Percentiles rank a stretch among this genome's conserved stretches.
phyloP scores from a whole-genome alignment of 805 yeast genomes.

The Ogataea allantospora region DNA sequence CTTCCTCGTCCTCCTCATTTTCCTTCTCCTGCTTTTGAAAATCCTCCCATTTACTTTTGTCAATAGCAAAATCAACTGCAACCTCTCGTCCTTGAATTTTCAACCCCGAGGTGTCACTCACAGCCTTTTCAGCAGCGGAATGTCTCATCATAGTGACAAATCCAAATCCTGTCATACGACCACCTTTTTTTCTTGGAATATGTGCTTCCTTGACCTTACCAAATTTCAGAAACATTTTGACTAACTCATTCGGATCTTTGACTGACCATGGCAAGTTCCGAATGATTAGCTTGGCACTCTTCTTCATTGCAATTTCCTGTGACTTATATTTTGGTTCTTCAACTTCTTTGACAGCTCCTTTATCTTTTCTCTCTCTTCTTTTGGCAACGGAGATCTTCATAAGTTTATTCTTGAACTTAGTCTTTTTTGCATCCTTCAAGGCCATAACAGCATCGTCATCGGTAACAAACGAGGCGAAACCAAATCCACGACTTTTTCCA shows the following conservation, averaged over 20 bases:
- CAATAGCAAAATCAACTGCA: constrained; percentile 91
- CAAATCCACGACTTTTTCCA: constrained; percentile 86
- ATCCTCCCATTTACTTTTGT: constrained; percentile 79
- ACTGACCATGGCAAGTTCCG: constrained; percentile 97
- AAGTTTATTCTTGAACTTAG: constrained; percentile 61
- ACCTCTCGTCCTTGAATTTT: constrained; percentile 88
- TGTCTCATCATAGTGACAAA: constrained; percentile 86
- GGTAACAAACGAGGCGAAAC: constrained; percentile 84
- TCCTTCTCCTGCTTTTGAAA: constrained; percentile 46
- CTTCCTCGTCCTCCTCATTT: constrained; percentile 39
- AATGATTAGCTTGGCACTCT: constrained; percentile 82
- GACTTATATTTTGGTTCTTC: constrained; percentile 28
- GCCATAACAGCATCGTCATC: constrained; percentile 86
- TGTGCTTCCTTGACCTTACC: constrained; percentile 88
- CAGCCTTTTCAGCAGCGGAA: constrained; percentile 74
- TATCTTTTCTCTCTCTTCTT: constrained; percentile 74
- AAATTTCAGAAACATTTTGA: constrained; percentile 65
- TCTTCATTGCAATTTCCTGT: constrained; percentile 31
- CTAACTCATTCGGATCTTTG: constrained; percentile 69
- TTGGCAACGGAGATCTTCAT: constrained; percentile 85
- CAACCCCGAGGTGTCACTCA: constrained; percentile 69
- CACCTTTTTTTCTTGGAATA: constrained; percentile 85
- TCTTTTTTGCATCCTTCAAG: constrained; percentile 59
- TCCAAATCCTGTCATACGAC: constrained; percentile 91
- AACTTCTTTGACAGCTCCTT: constrained; percentile 5